Evolutionary conservation across 345 rosid species (phyloP).

Genomic region (Streptanthus diversifolius): DNA sequence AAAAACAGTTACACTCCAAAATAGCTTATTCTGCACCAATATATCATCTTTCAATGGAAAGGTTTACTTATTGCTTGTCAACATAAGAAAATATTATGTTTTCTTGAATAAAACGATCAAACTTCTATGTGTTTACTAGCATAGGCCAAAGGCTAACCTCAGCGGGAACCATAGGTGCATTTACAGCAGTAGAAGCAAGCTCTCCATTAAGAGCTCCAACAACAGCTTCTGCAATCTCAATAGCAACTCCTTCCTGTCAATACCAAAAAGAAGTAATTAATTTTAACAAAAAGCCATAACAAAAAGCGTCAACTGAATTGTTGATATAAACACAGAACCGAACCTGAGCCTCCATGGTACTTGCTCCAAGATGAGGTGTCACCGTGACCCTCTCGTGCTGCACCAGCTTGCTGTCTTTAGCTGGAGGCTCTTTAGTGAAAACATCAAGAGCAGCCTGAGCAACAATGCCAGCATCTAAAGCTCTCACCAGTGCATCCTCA

Average conservation of each 20-base stretch:
- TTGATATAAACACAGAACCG: slow-evolving; percentile 27
- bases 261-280: not conserved
- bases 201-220: slow-evolving; percentile 79
- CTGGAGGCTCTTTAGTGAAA: slow-evolving; percentile 67
- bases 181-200: slow-evolving; percentile 82
- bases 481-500: slow-evolving; percentile 77
- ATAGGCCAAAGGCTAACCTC: slow-evolving; percentile 40
- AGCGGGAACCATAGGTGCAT: slow-evolving; percentile 90
- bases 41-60: not conserved
- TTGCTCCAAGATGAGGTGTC: slow-evolving; percentile 87
- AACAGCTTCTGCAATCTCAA: slow-evolving; percentile 85
- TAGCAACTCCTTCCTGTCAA: slow-evolving; percentile 71
- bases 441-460: slow-evolving; percentile 91
- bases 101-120: too few relatives aligned
- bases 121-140: not conserved
- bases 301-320: not conserved
- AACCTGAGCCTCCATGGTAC: slow-evolving; percentile 86
- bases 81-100: not conserved
- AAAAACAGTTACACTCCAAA: not conserved
- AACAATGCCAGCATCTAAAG: slow-evolving; percentile 75
- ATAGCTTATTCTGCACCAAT: not conserved
- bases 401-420: slow-evolving; percentile 59
- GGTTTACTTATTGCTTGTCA: not conserved
- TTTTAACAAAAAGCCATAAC: not conserved
- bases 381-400: slow-evolving; percentile 71